Base-by-base conservation (phyloP, 164 flowering plant species). In the Chimonanthus praecox region DNA sequence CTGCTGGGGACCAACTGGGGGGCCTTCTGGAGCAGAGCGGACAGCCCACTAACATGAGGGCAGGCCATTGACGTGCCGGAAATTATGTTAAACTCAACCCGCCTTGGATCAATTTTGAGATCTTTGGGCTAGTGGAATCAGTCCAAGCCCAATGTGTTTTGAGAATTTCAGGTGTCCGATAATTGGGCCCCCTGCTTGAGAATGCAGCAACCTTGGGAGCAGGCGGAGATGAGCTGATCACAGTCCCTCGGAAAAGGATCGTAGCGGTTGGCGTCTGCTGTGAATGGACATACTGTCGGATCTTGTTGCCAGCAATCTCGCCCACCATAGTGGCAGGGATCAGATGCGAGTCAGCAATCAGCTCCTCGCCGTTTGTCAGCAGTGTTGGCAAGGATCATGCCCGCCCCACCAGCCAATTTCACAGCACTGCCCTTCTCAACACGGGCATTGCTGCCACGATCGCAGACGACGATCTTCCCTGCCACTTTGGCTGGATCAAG, bases 1-100 rank as follows among this genome's bases (percentile, higher is more conserved):
- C 95, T 4, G 95, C 94, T 2, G 97, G 90, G 11, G 85, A 77
- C 97, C 97, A 94, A 49, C 69, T 64, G 0, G 97, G 95, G 70
- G 44, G 94, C 91, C 67, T 84, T 85, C 1, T 86, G 76, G 4
- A 94, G 91, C 84, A 92, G 67, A 3, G 97, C 97, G 33, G 95
- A 97, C 20, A 92, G 72, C 3, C 97, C 97, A 60, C 97, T 92
- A 6, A 86, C 98, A 65, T 92, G 98, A 1, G 97, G 97, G 74
- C 97, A 94, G 47, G 97, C 80, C 97, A 94, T 94, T 4, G 98
- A 94, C 0, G 98, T 94, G 49, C 98, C 98, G 0, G 98, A 90
- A 0, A 91, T 87, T 2, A 94, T 90, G 64, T 90, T 94, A 79
- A 91, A 94, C 68, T 88, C 87, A 3, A 88, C 95, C 47, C 94